Conservation (phyloP, 1,139 yeast genomes). For the Komagataea norvegica region DNA sequence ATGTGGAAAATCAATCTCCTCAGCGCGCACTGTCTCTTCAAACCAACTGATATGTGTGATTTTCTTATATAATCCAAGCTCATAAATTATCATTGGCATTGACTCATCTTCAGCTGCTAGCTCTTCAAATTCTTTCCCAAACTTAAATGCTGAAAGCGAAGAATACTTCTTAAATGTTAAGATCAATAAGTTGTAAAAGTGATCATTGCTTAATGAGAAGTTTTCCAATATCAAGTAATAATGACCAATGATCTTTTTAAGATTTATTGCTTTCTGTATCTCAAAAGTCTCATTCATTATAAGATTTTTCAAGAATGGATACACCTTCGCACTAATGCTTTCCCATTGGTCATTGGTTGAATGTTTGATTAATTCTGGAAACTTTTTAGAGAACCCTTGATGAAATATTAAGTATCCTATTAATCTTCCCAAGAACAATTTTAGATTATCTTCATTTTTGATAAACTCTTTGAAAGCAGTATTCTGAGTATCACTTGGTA, state of each 20-base stretch:
- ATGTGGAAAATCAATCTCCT: conserved; percentile 54
- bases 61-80: conserved; percentile 54
- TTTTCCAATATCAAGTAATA: conserved; percentile 77
- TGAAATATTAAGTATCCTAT: conserved; percentile 72
- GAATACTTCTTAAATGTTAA: conserved; percentile 59
- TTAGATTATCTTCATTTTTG: conserved; percentile 37
- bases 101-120: conserved; percentile 78
- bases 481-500: conserved; percentile 31
- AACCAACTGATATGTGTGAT: conserved; percentile 68
- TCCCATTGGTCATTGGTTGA: conserved; percentile 79
- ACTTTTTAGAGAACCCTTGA: conserved; percentile 46
- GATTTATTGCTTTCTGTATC: conserved; percentile 36
- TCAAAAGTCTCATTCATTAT: conserved; percentile 25
- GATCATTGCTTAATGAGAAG: conserved; percentile 55
- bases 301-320: conserved; percentile 44
- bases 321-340: conserved; percentile 53
- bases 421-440: conserved; percentile 55
- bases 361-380: conserved; percentile 37
- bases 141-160: conserved; percentile 48
- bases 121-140: conserved; percentile 56
- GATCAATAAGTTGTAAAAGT: conserved; percentile 60
- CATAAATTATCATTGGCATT: conserved; percentile 75
- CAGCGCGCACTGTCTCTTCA: conserved; percentile 33
- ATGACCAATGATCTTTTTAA: conserved; percentile 62
- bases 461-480: conserved; percentile 25